These are phyloP conservation scores for Tetrapisispora nanseiensis DNA, from an alignment of 805 yeast species.

Conservation along the genomic window DNA sequence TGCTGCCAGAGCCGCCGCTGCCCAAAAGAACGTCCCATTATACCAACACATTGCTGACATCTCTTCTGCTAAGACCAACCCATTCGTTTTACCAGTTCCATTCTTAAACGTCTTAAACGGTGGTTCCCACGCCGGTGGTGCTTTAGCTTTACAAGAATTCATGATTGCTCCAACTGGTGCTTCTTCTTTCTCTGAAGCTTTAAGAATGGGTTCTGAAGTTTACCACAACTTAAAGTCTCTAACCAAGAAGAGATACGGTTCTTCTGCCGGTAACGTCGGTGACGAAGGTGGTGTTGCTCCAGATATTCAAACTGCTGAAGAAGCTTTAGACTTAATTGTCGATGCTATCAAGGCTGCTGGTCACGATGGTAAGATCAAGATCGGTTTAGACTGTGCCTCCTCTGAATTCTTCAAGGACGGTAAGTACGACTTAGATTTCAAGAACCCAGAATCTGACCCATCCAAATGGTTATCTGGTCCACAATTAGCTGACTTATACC, in stretches of 20 bases:
- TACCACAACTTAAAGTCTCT: conserved; percentile 92
- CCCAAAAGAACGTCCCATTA: conserved; percentile 86
- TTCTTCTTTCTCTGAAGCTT: conserved; percentile 82
- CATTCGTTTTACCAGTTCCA: conserved; percentile 96
- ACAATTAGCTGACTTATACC: conserved; percentile 80
- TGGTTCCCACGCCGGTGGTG: conserved; percentile 99
- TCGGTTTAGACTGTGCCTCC: conserved; percentile 94
- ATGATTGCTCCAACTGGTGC: conserved; percentile 97
- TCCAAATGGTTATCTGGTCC: conserved; percentile 86
- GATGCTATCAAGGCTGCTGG: conserved; percentile 90
- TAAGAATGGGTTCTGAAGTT: conserved; percentile 95
- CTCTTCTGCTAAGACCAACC: conserved; percentile 57
- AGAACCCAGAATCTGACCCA: conserved; percentile 87
- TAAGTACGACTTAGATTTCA: conserved; percentile 95
- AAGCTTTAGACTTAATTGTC: conserved; percentile 90
- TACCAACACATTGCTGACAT: conserved; percentile 84
- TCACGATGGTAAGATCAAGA: conserved; percentile 83
- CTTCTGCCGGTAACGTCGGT: conserved; percentile 99
- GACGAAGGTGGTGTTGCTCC: conserved; percentile 99
- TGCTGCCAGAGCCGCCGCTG: conserved; percentile 97
- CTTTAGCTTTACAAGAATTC: conserved; percentile 97
- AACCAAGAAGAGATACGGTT: conserved; percentile 93
- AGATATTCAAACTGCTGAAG: conserved; percentile 87
- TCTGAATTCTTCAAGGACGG: conserved; percentile 97
- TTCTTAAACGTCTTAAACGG: conserved; percentile 98